These are phyloP conservation scores for Phytophthora pseudosyringae DNA, from an alignment of 352 stramenopile genomes.

Conservation along the genomic window DNA sequence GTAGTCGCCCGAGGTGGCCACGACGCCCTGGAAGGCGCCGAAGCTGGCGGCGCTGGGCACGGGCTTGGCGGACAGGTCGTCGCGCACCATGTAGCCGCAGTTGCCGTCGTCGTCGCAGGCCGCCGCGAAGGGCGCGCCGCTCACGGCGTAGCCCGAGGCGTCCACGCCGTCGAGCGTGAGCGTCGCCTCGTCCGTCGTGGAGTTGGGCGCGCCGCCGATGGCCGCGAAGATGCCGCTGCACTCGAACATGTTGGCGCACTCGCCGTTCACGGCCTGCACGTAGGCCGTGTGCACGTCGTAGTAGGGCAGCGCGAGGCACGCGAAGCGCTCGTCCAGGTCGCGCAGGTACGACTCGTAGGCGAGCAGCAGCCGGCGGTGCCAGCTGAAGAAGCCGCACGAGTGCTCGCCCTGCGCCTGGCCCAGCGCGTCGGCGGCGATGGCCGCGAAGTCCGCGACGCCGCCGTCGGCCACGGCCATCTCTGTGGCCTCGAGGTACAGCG, in stretches of 20 bases:
- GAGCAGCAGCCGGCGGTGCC: constrained; percentile 69
- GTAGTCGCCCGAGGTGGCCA: constrained; percentile 62
- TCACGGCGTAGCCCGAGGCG: constrained; percentile 41
- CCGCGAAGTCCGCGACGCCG: constrained; percentile 54
- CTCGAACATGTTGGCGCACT: constrained; percentile 67
- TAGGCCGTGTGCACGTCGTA: constrained; percentile 80
- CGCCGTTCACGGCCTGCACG: constrained; percentile 45
- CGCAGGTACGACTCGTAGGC: constrained; percentile 74
- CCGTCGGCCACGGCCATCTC: constrained; percentile 48
- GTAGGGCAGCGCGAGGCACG: constrained; percentile 79
- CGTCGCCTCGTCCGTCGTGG: constrained; percentile 3
- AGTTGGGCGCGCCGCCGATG: constrained; percentile 45
- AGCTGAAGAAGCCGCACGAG: constrained; percentile 69
- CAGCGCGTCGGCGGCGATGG: constrained; percentile 54
- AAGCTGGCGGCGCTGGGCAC: constrained; percentile 65
- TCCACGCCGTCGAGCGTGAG: constrained; percentile 39
- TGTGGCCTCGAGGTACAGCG: constrained; percentile 64
- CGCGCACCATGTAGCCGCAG: constrained; percentile 48
- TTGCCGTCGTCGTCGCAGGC: constrained; percentile 52
- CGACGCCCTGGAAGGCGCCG: constrained; percentile 52
- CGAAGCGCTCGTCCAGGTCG: constrained; percentile 57
- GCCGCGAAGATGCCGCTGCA: constrained; percentile 67
- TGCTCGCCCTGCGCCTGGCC: constrained; percentile 56
- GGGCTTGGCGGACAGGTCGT: constrained; percentile 41
- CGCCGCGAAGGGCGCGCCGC: constrained; percentile 38